Percentiles rank a stretch among this genome's conserved stretches.
These are phyloP conservation scores for Lecanosticta acicola DNA, from an alignment of 2,329 filamentous ascomycete species.

Conservation along the genomic window DNA sequence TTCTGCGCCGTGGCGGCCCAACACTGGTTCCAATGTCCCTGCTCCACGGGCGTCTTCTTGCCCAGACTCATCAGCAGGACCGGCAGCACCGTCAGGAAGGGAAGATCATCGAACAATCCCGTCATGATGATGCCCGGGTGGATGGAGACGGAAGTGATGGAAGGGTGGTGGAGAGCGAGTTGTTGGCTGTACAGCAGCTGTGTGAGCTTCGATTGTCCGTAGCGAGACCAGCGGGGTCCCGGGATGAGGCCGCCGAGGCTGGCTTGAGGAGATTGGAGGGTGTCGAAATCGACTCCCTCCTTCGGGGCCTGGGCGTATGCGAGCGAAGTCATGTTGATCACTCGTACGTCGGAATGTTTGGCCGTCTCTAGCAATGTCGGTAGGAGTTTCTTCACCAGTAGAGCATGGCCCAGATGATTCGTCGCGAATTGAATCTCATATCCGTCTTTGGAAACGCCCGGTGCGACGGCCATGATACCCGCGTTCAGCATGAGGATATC, in stretches of 20 bases:
- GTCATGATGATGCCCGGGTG: conserved; percentile 49
- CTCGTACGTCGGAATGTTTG: conserved; percentile 22
- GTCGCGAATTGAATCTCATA: conserved; percentile 34
- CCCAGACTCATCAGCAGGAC: conserved; percentile 9
- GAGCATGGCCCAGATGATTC: conserved; percentile 33
- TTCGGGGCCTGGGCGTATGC: conserved; percentile 19
- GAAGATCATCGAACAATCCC: conserved; percentile 33
- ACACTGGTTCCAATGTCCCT: conserved; percentile 39
- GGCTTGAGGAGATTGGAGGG: conserved; percentile 25
- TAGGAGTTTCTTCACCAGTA: conserved; percentile 29
- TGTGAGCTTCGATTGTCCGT: conserved; percentile 48
- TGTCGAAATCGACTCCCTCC: conserved; percentile 23
- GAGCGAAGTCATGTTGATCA: conserved; percentile 28
- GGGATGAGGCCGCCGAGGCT: conserved; percentile 8
- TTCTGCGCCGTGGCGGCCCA: conserved; percentile 36
- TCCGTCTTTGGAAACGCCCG: conserved; percentile 25
- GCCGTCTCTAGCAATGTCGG: conserved; percentile 25
- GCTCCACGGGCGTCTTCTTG: conserved; percentile 17
- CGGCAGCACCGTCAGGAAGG: conserved; percentile 10
- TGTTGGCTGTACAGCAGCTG: conserved; percentile 45
- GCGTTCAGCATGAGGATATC: conserved; percentile 20
- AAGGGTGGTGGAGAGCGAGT: conserved; percentile 41
- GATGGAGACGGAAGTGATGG: conserved; percentile 40
- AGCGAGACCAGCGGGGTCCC: conserved; percentile 30
- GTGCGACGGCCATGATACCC: conserved; percentile 24